A percentile compares a stretch with the other conserved stretches of the same genome.
Conservation (phyloP, 306 rosid species). For the Prinsepia uniflora region DNA sequence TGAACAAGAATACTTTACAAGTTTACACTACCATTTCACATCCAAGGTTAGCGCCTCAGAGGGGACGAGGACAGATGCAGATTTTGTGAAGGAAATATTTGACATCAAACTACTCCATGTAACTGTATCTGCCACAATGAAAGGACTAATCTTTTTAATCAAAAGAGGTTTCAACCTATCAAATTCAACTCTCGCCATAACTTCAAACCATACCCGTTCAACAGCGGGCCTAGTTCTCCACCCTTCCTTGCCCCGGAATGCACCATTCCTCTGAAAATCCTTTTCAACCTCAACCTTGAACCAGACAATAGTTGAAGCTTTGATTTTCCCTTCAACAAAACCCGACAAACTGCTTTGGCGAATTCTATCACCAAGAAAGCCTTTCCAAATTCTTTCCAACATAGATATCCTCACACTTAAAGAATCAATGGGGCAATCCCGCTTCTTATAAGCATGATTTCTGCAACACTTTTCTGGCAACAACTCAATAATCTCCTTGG, state of each 20-base stretch:
- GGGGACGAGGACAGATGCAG: constrained; percentile 64
- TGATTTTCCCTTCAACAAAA: constrained; percentile 60
- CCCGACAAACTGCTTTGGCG: constrained; percentile 38
- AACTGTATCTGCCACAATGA: constrained; percentile 54
- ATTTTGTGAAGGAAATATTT: constrained; percentile 70
- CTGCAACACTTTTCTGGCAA: constrained; percentile 76
- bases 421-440: constrained; percentile 54
- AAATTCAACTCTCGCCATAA: constrained; percentile 53
- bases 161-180: constrained; percentile 47
- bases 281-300: constrained; percentile 70
- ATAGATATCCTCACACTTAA: constrained; percentile 41
- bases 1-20: constrained; percentile 21
- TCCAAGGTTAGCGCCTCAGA: constrained; percentile 82
- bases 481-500: constrained; percentile 63
- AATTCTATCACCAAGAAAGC: constrained; percentile 45
- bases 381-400: constrained; percentile 57
- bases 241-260: constrained; percentile 32
- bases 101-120: constrained; percentile 75
- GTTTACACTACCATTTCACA: constrained; percentile 70
- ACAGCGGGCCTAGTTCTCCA: constrained; percentile 72
- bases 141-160: constrained; percentile 52
- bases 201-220: constrained; percentile 62
- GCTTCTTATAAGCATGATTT: constrained; percentile 31
- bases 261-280: constrained; percentile 29
- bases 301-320: constrained; percentile 48